These are phyloP conservation scores for Corchorus olitorius DNA, from an alignment of 345 rosid species.

Conservation along the genomic window DNA sequence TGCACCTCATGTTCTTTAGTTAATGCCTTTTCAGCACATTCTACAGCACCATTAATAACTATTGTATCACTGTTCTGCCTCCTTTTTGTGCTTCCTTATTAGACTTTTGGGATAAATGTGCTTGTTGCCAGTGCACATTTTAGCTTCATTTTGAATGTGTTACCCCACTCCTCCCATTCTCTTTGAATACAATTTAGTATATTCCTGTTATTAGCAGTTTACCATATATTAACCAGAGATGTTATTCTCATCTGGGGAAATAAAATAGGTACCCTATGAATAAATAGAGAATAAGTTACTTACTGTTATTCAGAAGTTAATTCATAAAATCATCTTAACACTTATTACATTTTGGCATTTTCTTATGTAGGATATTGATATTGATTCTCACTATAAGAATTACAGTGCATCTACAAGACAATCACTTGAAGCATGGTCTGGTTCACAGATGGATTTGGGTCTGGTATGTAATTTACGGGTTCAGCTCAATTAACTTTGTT, in stretches of 20 bases:
- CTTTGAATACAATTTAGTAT: background rate
- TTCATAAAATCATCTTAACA: slow-evolving; percentile 17
- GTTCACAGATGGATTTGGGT: slow-evolving; percentile 82
- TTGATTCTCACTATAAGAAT: slow-evolving; percentile 64
- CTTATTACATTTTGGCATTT: slow-evolving; percentile 19
- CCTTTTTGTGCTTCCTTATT: background rate
- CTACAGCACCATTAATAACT: background rate
- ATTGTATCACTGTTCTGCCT: background rate
- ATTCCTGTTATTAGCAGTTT: slow-evolving; percentile 5
- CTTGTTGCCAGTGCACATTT: background rate
- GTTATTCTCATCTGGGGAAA: background rate
- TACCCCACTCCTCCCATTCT: background rate
- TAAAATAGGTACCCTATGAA: background rate
- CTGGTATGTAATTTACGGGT: slow-evolving; percentile 58
- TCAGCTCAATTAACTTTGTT: slow-evolving; percentile 13
- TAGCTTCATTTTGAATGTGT: background rate
- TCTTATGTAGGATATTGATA: slow-evolving; percentile 64
- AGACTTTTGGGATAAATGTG: background rate
- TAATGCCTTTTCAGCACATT: background rate
- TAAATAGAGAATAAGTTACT: background rate
- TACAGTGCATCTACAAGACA: slow-evolving; percentile 64
- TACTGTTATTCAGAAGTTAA: background rate
- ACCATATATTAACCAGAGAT: slow-evolving; percentile 1
- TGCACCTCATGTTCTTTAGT: background rate
- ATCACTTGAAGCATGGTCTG: slow-evolving; percentile 94